These are phyloP conservation scores for Aphanomyces astaci DNA, from an alignment of 352 stramenopile species.

Conservation along the genomic window DNA sequence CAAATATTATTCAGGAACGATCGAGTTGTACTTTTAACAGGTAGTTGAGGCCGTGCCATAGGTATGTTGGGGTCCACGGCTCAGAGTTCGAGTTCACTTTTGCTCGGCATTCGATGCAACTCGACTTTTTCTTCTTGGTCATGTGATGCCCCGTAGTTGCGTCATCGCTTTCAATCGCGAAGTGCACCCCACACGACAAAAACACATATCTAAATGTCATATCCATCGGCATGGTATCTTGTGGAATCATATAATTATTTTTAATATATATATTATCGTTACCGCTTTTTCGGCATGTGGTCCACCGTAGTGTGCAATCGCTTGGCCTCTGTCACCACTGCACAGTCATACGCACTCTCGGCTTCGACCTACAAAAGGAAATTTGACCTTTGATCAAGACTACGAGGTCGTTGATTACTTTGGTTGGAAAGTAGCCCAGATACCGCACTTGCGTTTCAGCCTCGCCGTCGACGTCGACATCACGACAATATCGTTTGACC, in stretches of 20 bases:
- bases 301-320: conserved; percentile 53
- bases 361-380: conserved; percentile 41
- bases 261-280: too few relatives aligned
- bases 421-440: conserved; percentile 55
- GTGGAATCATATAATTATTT: too few relatives aligned
- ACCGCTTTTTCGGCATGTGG: conserved; percentile 46
- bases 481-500: conserved; percentile 60
- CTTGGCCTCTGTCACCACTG: conserved; percentile 47
- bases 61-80: conserved; percentile 11
- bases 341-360: conserved; percentile 60
- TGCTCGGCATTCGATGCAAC: conserved; percentile 45
- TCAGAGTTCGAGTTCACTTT: neutral
- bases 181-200: conserved; percentile 71
- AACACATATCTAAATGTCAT: conserved; percentile 46
- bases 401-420: conserved; percentile 21
- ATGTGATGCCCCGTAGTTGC: neutral
- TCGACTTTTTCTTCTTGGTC: neutral
- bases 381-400: neutral
- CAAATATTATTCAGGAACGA: too few relatives aligned
- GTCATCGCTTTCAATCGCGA: conserved; percentile 67
- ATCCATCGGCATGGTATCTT: too few relatives aligned
- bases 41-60: conserved; percentile 40
- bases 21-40: conserved; percentile 55
- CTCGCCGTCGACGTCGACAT: conserved; percentile 44
- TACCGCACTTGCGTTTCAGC: conserved; percentile 58